Evolutionary conservation across 2,329 filamentous ascomycete genomes (phyloP).

Genomic region (Colletotrichum viniferum): DNA sequence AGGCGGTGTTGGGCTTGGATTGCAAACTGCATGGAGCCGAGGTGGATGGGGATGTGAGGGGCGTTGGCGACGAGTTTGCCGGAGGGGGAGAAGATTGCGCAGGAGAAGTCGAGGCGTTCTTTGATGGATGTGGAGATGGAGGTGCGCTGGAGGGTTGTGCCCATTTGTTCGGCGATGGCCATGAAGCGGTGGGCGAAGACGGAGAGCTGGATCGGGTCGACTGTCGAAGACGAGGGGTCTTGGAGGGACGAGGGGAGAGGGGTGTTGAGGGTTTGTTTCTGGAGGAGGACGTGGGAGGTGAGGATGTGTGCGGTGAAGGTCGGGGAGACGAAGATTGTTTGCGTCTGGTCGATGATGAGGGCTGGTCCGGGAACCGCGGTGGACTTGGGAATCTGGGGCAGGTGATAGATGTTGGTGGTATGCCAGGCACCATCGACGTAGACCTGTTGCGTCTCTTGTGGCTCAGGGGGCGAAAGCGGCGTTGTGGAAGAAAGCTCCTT

Average conservation of each 20-base stretch:
- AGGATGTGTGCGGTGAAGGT: slow-evolving; percentile 32
- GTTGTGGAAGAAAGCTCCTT: slow-evolving; percentile 16
- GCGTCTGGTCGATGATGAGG: slow-evolving; percentile 33
- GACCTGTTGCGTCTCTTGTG: slow-evolving; percentile 27
- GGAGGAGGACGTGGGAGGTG: slow-evolving; percentile 32
- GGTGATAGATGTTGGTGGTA: slow-evolving; percentile 30
- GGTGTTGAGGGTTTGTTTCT: slow-evolving; percentile 15
- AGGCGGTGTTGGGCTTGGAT: slow-evolving; percentile 40
- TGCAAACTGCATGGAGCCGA: slow-evolving; percentile 47
- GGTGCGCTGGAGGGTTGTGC: slow-evolving; percentile 59
- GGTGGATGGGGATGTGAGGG: slow-evolving; percentile 44
- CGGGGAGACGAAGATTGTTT: slow-evolving; percentile 32
- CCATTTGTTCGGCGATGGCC: slow-evolving; percentile 65
- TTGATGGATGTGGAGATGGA: slow-evolving; percentile 55
- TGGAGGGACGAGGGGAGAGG: neutral
- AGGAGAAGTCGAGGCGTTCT: slow-evolving; percentile 47
- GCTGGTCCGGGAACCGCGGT: slow-evolving; percentile 34
- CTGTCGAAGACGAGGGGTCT: neutral
- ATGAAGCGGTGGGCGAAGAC: slow-evolving; percentile 63
- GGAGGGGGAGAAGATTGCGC: slow-evolving; percentile 44
- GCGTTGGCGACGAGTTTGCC: slow-evolving; percentile 47
- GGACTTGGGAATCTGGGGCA: slow-evolving; percentile 26
- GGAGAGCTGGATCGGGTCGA: slow-evolving; percentile 57
- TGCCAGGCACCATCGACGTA: slow-evolving; percentile 32
- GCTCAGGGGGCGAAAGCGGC: neutral